Evolutionary conservation across 1,284 basidiomycete species (phyloP).

Genomic region (Testicularia cyperi): DNA sequence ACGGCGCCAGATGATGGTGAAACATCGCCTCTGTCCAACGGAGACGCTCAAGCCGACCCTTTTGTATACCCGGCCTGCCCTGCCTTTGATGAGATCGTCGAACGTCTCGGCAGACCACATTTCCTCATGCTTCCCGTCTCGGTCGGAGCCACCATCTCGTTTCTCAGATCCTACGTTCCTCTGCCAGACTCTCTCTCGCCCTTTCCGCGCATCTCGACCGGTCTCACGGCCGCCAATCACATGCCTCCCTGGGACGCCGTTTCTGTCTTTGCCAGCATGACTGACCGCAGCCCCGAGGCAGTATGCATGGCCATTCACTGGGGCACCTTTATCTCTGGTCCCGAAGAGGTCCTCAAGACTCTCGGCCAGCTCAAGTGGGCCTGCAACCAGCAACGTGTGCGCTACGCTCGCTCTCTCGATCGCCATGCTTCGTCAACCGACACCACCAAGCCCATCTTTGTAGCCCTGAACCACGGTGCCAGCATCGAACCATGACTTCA

Average conservation of each 20-base stretch:
- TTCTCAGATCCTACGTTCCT: constrained; percentile 49
- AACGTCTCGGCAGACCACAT: constrained; percentile 37
- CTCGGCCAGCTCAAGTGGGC: constrained; percentile 30
- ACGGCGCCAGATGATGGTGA: too few relatives aligned
- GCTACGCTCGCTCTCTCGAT: constrained; percentile 2
- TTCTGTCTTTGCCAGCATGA: constrained; percentile 33
- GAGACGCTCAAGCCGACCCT: too few relatives aligned
- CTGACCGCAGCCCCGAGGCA: not conserved
- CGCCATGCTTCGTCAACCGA: not conserved
- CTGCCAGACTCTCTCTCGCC: constrained; percentile 42
- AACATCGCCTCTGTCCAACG: too few relatives aligned
- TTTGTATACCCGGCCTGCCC: constrained; percentile 45
- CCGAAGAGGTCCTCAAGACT: constrained; percentile 32
- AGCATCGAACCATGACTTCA: constrained; percentile 7
- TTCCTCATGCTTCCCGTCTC: constrained; percentile 52
- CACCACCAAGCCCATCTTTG: constrained; percentile 12
- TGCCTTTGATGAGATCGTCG: constrained; percentile 45
- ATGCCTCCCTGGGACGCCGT: constrained; percentile 54
- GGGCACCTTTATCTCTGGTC: constrained; percentile 34
- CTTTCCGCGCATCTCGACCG: constrained; percentile 40
- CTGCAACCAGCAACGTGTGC: constrained; percentile 8
- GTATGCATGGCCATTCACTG: constrained; percentile 33
- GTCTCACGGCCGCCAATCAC: constrained; percentile 53
- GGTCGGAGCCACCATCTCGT: constrained; percentile 56
- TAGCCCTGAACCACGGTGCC: constrained; percentile 29